Evolutionary conservation across 306 rosid species (phyloP).

Genomic region (Vigna reflexopilosa): DNA sequence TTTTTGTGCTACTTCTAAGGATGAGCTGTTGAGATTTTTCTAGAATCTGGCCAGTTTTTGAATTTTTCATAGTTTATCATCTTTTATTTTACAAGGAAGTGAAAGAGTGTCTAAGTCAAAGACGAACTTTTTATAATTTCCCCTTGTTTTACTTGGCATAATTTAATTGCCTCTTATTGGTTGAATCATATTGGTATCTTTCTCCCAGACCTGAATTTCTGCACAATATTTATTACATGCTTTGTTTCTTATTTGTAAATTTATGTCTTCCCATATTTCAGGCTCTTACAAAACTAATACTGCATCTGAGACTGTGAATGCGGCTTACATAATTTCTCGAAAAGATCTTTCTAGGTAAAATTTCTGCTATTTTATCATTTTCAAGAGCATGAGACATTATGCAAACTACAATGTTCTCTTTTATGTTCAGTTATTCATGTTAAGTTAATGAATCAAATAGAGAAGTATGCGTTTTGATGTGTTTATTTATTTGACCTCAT

Average conservation of each 20-base stretch:
- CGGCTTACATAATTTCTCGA: conserved; percentile 82
- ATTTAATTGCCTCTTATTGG: conserved; percentile 33
- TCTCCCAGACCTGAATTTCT: conserved; percentile 29
- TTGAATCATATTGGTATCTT: conserved; percentile 18
- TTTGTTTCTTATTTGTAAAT: conserved; percentile 30
- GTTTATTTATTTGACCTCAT: conserved; percentile 45
- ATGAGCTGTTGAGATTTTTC: conserved; percentile 25
- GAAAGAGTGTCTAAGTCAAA: conserved; percentile 30
- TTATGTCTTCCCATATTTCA: conserved; percentile 56
- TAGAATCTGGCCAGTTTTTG: conserved; percentile 11
- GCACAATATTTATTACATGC: conserved; percentile 13
- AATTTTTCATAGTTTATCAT: conserved; percentile 12
- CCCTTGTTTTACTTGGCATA: conserved; percentile 32
- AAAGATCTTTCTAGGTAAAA: conserved; percentile 85
- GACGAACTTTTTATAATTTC: neutral
- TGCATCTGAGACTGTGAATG: conserved; percentile 68
- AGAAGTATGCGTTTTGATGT: conserved; percentile 28
- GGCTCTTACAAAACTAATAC: conserved; percentile 68
- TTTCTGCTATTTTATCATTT: conserved; percentile 20
- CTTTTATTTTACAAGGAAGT: conserved; percentile 32
- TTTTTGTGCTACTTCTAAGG: conserved; percentile 28
- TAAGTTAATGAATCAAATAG: conserved; percentile 17
- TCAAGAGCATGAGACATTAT: conserved; percentile 30
- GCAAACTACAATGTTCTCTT: conserved; percentile 21
- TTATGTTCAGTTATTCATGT: conserved; percentile 15